Base-by-base conservation (phyloP, 2,329 filamentous ascomycete genomes). In the Diaporthe aspalathi region DNA sequence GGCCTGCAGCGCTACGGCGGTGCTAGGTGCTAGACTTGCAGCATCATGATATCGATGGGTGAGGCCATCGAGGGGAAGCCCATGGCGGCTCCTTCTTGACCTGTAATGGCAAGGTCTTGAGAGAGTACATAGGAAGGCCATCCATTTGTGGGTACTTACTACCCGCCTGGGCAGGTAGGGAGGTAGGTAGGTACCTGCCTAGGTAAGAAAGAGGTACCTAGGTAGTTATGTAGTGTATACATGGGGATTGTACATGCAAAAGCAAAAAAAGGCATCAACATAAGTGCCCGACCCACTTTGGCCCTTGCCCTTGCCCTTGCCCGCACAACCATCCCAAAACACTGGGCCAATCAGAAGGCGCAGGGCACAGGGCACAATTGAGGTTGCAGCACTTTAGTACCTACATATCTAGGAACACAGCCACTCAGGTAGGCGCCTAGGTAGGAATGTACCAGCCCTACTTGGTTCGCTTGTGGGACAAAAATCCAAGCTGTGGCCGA, bases 401-500 rank as follows among this genome's bases (percentile, higher is more conserved):
- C n/a, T n/a, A n/a, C n/a, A n/a, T n/a, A n/a, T n/a, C n/a, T n/a
- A n/a, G n/a, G n/a, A n/a, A n/a, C n/a, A n/a, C n/a, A n/a, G n/a
- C n/a, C n/a, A n/a, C n/a, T n/a, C n/a, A n/a, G n/a, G n/a, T n/a
- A n/a, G n/a, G n/a, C n/a, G n/a, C n/a, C n/a, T n/a, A n/a, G n/a
- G n/a, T n/a, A n/a, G n/a, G n/a, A n/a, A n/a, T n/a, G n/a, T n/a
- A n/a, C n/a, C n/a, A n/a, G n/a, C n/a, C n/a, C 32, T 35, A 9
- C 32, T 35, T 35, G 32, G 40, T n/a, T 57, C 63, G 24, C 54
- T 32, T 47, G 27, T 32, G 50, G n/a, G 56, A 63, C 49, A 70
- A 72, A 72, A 72, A 56, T 68, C 68, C 68, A 68, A 69, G 67
- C 71, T 65, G 32, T n/a, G n/a, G n/a, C n/a, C n/a, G n/a, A n/a